Conservation (phyloP, 495 filamentous ascomycete genomes). For the Neurospora pannonica region DNA sequence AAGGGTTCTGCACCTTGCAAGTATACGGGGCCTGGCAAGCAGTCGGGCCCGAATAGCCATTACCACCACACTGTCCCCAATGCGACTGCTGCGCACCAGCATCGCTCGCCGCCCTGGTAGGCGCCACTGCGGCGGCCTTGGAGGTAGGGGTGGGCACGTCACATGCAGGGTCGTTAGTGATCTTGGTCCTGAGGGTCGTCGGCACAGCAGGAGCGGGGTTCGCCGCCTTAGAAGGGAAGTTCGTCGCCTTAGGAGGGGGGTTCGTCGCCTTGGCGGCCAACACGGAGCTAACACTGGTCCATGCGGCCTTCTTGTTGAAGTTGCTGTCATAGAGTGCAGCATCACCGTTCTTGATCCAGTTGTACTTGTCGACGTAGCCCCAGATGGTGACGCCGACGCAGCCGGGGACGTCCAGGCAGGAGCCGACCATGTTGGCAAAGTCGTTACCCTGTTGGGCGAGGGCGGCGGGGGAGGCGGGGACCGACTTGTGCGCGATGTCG, state of each 20-base stretch:
- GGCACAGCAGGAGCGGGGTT: neutral
- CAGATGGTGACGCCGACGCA: slow-evolving; percentile 59
- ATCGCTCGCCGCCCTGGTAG: slow-evolving; percentile 6
- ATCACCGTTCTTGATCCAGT: slow-evolving; percentile 42
- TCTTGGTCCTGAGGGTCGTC: slow-evolving; percentile 14
- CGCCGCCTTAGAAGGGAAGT: neutral
- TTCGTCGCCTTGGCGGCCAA: slow-evolving; percentile 22
- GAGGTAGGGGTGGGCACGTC: neutral
- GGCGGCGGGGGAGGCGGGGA: slow-evolving; percentile 27
- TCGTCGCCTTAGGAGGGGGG: slow-evolving; percentile 9
- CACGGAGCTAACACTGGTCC: slow-evolving; percentile 29
- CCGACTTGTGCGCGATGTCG: slow-evolving; percentile 42
- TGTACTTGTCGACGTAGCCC: slow-evolving; percentile 54
- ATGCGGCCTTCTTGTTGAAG: slow-evolving; percentile 46
- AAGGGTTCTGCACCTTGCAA: slow-evolving; percentile 29
- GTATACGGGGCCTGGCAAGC: slow-evolving; percentile 30
- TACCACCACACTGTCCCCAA: slow-evolving; percentile 37
- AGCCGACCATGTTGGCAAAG: slow-evolving; percentile 43
- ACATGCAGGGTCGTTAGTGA: neutral
- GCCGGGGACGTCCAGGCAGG: slow-evolving; percentile 42
- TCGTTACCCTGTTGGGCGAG: slow-evolving; percentile 45
- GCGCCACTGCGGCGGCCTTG: neutral
- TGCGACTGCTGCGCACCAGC: slow-evolving; percentile 8
- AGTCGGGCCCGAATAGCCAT: slow-evolving; percentile 29
- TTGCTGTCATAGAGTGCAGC: slow-evolving; percentile 47